Base-by-base conservation (phyloP, 306 rosid species). In the Albizia julibrissin region DNA sequence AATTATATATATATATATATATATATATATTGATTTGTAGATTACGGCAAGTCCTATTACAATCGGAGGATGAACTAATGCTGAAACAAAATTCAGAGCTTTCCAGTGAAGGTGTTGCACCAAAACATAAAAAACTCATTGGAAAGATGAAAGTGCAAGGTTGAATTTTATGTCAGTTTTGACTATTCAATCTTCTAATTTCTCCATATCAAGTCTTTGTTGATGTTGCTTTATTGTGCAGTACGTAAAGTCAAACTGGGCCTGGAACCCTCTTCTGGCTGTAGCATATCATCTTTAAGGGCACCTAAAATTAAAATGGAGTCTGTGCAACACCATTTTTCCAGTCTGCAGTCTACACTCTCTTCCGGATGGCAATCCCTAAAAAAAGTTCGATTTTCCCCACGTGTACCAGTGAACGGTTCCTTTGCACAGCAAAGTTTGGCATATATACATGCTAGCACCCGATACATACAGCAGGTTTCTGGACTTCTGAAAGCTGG, bases 71-170 rank as follows among this genome's bases (percentile, higher is more conserved):
- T 59, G 99, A 96, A 80, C 82, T 92, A 83, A 72, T 96, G 92
- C 88, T 80, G 79, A 96, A 94, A 86, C 90, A 83, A 77, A 91
- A 91, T 79, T 87, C 94, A 24, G 97, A 92, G 80, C 91, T 84
- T 80, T 92, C 92, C 14, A 86, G 90, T 24, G 97, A 96, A 89
- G 93, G 90, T 67, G 87, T 90, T 90, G 95, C 95, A 71, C 89
- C 95, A 61, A 96, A 92, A 85, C 97, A 93, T 15, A 96, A 92
- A 84, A 96, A 92, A 81, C 89, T 89, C 64, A 85, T 91, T 87
- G 98, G 98, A 84, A 96, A 94, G 91, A 92, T 96, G 94, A 96
- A 90, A 86, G 97, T 96, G 87, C 99, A 96, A 92, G 99, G 99
- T 96, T 90, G 58, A 49, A 78, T 85, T 73, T 46, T 21, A 76